Evolutionary conservation across 2,329 filamentous ascomycete genomes (phyloP), one percentile per base, ranked within the genome.

Genomic region (Stachybotrys chlorohalonatus): DNA sequence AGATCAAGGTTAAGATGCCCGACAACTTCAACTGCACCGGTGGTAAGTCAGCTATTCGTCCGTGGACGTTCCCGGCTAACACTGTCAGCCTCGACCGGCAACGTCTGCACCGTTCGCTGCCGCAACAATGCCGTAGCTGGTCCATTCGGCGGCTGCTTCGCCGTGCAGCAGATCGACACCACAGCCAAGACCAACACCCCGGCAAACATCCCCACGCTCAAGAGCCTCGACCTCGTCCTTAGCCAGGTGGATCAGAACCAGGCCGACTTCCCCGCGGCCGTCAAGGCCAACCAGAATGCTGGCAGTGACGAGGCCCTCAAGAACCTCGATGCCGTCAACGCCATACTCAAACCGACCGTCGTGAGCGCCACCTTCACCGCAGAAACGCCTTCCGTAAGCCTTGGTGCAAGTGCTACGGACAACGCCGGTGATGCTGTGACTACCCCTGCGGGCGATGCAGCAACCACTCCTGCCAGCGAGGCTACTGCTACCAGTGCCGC

Each of bases 91-190:
- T 81, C 81, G 0, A 81, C 80, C 1, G 82, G 83, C 48, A 78
- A 82, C 54, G 62, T 83, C 46, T 82, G 80, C 72, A 83, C 80
- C 1, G 72, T 84, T 17, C 76, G 81, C 42, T 84, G 81, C 71
- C 73, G 79, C 17, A 84, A 84, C 70, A 79, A 76, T 54, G 78
- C 80, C 5, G 66, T 76, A 4, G 79, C 79, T 9, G 79, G 80
- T 5, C 79, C 79, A 11, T 84, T 84, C 54, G 78, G 78, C 46
- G 76, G 81, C 52, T 84, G 81, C 67, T 78, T 84, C 63, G 69
- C 80, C 2, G 74, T 83, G 16, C 76, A 82, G 64, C 82, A 85
- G 62, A 68, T 69, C 32, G 80, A 82, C 24, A 58, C 62, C 1
- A 60, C 65, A 0, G 55, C 73, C 49, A 73, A 65, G 51, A 64